Evolutionary conservation across 2,329 filamentous ascomycete genomes (phyloP), one percentile per base, ranked within the genome.

Genomic region (Podosphaera xanthii): DNA sequence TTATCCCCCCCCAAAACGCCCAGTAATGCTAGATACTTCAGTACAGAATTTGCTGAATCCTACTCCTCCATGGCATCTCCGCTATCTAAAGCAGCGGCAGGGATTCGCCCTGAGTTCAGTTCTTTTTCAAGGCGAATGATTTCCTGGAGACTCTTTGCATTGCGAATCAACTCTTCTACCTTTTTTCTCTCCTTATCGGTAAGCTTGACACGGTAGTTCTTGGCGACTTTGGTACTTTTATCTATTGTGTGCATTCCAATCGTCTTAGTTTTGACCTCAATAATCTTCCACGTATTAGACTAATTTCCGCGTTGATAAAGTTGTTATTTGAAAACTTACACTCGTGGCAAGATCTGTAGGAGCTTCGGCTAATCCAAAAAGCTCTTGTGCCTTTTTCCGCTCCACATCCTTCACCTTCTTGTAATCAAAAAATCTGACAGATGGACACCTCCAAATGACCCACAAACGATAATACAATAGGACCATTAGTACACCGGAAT

Each of bases 91-190:
- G 82, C 78, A 35, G 82, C 86, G 40, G 78, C 76, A 2, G 91
- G 91, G 70, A 97, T 77, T 67, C 86, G 77, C 1, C 92, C 92
- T 71, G 97, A 91, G 62, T 87, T 86, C 64, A 97, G 73, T 71
- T 92, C 87, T 75, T 91, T 94, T 75, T 98, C 92, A 69, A 98
- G 71, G 64, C 81, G 78, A 60, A 87, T 84, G 69, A 98, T 94
- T 73, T 97, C 92, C 65, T 89, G 84, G 67, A 98, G 71, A 68
- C 85, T 94, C 70, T 84, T 89, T 4, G 92, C 91, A 67, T 87
- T 87, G 71, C 82, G 82, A 71, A 98, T 94, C 73, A 91, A 77
- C 67, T 88, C 84, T 72, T 94, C 83, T 62, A 97, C 80, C 63
- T 81, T 80, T 76, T 84, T 85, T 75, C 84, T 86, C 77, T 98